Conservation (phyloP, 345 rosid genomes). For the Xanthoceras sorbifolium region DNA sequence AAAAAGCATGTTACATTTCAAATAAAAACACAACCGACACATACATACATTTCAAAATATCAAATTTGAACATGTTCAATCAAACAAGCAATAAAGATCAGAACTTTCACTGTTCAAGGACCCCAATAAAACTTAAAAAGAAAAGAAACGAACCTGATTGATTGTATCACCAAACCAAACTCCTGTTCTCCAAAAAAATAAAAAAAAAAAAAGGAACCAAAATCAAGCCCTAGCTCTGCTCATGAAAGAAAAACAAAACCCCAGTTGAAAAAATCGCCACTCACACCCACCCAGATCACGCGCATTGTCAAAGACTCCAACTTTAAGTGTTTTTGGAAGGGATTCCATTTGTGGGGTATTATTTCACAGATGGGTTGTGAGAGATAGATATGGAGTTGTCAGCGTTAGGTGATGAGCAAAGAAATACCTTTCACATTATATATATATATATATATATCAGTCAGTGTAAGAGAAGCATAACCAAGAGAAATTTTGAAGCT, state of each 20-base stretch:
- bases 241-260: slow-evolving; percentile 13
- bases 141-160: slow-evolving; percentile 32
- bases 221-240: slow-evolving; percentile 20
- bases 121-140: slow-evolving; percentile 12
- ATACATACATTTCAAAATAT: slow-evolving; percentile 9
- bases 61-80: slow-evolving; percentile 10
- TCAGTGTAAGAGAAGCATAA: slow-evolving; percentile 31
- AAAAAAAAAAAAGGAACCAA: slow-evolving; percentile 9
- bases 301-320: slow-evolving; percentile 33
- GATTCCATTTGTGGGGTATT: slow-evolving; percentile 36
- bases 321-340: slow-evolving; percentile 27
- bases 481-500: slow-evolving; percentile 33
- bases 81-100: slow-evolving; percentile 25
- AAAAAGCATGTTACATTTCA: slow-evolving; percentile 21
- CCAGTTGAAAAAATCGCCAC: slow-evolving; percentile 14
- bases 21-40: slow-evolving; percentile 20
- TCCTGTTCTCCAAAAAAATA: background rate
- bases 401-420: slow-evolving; percentile 53
- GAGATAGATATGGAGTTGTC: slow-evolving; percentile 52
- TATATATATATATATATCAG: slow-evolving; percentile 19
- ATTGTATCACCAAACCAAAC: background rate
- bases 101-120: slow-evolving; percentile 22
- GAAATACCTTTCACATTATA: slow-evolving; percentile 40
- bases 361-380: slow-evolving; percentile 24
- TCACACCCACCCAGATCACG: slow-evolving; percentile 18